Percentiles rank a stretch among this genome's conserved stretches.
Evolutionary conservation across 2,329 filamentous ascomycete species (phyloP).

Genomic region (Cladosporium sp.): DNA sequence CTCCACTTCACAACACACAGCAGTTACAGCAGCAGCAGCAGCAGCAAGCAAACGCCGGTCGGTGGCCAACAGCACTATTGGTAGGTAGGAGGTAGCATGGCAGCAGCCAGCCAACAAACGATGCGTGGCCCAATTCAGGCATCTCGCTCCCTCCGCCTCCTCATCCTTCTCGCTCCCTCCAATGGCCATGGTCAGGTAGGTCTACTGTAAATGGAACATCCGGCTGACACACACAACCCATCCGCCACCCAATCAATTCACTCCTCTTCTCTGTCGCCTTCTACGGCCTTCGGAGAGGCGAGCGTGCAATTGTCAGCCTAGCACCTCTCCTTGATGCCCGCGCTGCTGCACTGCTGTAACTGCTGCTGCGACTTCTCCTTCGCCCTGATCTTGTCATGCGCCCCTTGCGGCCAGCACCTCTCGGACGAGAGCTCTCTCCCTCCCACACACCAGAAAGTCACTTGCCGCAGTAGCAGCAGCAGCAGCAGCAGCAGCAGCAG

Average conservation of each 20-base stretch:
- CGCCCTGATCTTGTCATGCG: slow-evolving; percentile 10
- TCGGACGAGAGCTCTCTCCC: neutral
- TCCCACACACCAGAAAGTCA: too few species aligned
- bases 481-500: neutral
- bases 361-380: neutral
- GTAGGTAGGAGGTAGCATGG: neutral
- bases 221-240: slow-evolving; percentile 8
- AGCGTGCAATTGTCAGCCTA: slow-evolving; percentile 13
- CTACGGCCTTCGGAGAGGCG: neutral
- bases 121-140: neutral
- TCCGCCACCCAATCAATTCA: slow-evolving; percentile 1
- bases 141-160: neutral
- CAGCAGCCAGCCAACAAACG: neutral
- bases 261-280: neutral
- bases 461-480: neutral
- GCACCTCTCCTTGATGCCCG: neutral
- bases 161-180: too few species aligned
- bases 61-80: neutral
- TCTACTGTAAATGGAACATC: neutral
- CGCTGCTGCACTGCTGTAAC: neutral
- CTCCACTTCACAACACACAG: too few species aligned
- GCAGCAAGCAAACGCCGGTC: neutral
- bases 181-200: too few species aligned
- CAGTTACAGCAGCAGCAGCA: neutral
- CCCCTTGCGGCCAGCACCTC: slow-evolving; percentile 13